Percentiles rank a stretch among this genome's conserved stretches.
Evolutionary conservation across 78 protist genomes (phyloP).

Genomic region (Guillardia theta): DNA sequence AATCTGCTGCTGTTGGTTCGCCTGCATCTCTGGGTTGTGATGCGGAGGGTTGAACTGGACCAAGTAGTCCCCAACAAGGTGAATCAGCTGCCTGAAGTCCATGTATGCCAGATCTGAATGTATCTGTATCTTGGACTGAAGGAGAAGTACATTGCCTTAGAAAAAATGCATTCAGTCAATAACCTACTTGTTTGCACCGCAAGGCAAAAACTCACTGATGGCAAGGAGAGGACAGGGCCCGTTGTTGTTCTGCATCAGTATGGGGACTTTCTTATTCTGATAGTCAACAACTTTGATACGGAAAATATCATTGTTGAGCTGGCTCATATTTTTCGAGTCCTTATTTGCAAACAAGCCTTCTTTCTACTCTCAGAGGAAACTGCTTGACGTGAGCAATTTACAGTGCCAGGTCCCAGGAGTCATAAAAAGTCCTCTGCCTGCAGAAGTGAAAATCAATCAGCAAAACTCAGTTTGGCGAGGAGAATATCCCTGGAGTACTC

Average conservation of each 20-base stretch:
- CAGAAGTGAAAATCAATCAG: not conserved
- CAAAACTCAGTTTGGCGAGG: not conserved
- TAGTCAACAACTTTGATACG: not conserved
- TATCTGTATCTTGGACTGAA: not conserved
- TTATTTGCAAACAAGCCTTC: no score
- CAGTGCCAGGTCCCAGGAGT: not conserved
- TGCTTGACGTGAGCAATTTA: not conserved
- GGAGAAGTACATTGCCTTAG: slow-evolving; percentile 26
- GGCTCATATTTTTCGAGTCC: not conserved
- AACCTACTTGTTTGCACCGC: not conserved
- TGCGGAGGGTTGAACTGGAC: not conserved
- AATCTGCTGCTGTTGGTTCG: slow-evolving; percentile 28
- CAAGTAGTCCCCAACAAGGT: not conserved
- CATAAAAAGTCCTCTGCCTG: not conserved
- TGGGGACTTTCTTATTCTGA: not conserved
- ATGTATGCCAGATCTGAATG: not conserved
- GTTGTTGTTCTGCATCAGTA: slow-evolving; percentile 58
- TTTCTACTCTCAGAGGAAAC: no score
- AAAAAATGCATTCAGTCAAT: not conserved
- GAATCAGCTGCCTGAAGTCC: not conserved
- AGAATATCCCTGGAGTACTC: no score
- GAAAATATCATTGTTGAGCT: not conserved
- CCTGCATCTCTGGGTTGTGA: slow-evolving; percentile 12
- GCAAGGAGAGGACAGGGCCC: slow-evolving; percentile 73
- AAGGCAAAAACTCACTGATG: not conserved